Percentiles rank a stretch among this genome's conserved stretches.
Conservation (phyloP, 2,329 filamentous ascomycete species). For the Ambrosiella beaveri region DNA sequence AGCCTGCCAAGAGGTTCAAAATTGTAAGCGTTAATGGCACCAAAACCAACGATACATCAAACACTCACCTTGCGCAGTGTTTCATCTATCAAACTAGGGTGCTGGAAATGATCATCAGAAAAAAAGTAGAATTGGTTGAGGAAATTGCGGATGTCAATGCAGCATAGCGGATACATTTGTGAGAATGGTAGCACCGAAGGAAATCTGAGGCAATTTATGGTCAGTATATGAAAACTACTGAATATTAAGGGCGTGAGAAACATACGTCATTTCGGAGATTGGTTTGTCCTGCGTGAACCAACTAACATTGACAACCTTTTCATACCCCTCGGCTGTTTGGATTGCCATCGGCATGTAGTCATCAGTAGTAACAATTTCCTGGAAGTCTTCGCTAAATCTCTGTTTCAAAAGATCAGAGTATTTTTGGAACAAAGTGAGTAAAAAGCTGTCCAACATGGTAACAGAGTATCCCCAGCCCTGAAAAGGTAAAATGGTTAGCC, state of each 20-base stretch:
- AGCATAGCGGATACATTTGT: conserved; percentile 97
- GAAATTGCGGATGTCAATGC: conserved; percentile 95
- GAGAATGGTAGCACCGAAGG: conserved; percentile 94
- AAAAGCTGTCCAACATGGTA: conserved; percentile 60
- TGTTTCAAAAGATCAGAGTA: conserved; percentile 83
- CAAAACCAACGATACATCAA: neutral
- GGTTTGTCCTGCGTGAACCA: conserved; percentile 83
- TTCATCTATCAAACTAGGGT: conserved; percentile 77
- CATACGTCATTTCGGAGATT: conserved; percentile 55
- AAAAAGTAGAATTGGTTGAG: conserved; percentile 98
- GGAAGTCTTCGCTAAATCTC: conserved; percentile 87
- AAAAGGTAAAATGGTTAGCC: neutral
- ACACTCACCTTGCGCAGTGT: conserved; percentile 54
- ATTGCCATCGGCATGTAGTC: conserved; percentile 99
- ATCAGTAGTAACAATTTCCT: conserved; percentile 80
- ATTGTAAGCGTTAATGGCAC: neutral
- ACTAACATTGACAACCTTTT: conserved; percentile 87
- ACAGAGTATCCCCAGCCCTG: conserved; percentile 85
- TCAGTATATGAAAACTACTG: neutral
- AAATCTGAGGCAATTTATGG: conserved; percentile 36
- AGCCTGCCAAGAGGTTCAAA: conserved; percentile 33
- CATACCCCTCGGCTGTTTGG: conserved; percentile 74
- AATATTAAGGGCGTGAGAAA: conserved; percentile 12
- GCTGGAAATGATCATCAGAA: conserved; percentile 86
- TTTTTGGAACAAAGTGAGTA: conserved; percentile 81